A percentile compares a stretch with the other conserved stretches of the same genome.
Conservation (phyloP, 1,284 basidiomycete genomes). For the Fomitopsis betulina region DNA sequence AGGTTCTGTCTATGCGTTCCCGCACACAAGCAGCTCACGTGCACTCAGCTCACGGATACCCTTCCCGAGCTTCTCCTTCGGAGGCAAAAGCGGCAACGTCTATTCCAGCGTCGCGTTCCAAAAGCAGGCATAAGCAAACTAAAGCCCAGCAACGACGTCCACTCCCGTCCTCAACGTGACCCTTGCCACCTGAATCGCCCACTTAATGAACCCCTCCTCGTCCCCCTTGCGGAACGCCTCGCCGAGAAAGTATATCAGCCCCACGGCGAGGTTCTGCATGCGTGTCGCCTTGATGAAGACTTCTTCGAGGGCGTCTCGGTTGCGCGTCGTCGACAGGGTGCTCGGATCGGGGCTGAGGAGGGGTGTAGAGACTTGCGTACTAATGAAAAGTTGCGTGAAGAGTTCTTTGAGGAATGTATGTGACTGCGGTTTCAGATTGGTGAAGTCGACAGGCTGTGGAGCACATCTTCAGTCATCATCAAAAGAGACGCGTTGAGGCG, state of each 20-base stretch:
- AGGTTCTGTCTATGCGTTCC: constrained; percentile 23
- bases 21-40: neutral
- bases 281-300: constrained; percentile 67
- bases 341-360: constrained; percentile 37
- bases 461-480: neutral
- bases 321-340: constrained; percentile 39
- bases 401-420: constrained; percentile 66
- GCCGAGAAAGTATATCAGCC: constrained; percentile 65
- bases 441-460: constrained; percentile 80
- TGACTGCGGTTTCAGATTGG: constrained; percentile 59
- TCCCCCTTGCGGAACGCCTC: constrained; percentile 39
- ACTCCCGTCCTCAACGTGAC: constrained; percentile 63
- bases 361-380: constrained; percentile 71
- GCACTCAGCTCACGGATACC: constrained; percentile 60
- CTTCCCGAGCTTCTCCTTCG: constrained; percentile 71
- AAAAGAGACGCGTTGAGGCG: neutral
- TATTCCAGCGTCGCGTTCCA: constrained; percentile 73
- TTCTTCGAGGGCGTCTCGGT: constrained; percentile 63
- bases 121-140: constrained; percentile 29
- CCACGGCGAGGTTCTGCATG: constrained; percentile 57
- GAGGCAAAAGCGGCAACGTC: constrained; percentile 69
- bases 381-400: constrained; percentile 63
- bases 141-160: constrained; percentile 45
- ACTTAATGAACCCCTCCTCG: constrained; percentile 47
- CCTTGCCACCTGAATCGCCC: constrained; percentile 61